Base-by-base conservation (phyloP, 163 green algal species). In the Chlamydomonas reinhardtii region DNA sequence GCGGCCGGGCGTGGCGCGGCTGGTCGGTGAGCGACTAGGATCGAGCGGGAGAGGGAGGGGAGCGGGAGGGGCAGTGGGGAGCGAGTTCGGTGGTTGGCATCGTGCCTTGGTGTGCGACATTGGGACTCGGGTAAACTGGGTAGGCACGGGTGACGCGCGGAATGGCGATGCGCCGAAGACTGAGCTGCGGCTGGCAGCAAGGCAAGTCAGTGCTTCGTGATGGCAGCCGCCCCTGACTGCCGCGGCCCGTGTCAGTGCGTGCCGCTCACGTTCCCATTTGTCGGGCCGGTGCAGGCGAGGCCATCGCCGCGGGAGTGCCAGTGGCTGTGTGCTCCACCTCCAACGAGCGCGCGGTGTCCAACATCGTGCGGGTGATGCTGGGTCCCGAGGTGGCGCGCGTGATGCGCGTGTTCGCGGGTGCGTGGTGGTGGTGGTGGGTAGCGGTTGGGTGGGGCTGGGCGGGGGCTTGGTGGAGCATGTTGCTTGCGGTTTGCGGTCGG, bases 301-400 rank as follows among this genome's bases (percentile, higher is more conserved):
- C 96, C 16, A 93, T 98, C 0, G 91, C 91, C 24, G 91, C 81
- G 1, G 96, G 95, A 29, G 93, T 99, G 25, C 94, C 94, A n/a
- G 94, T 99, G 32, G 98, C 97, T 0, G 97, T 99, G 32, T 99
- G 98, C 97, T 97, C 90, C 90, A 99, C 98, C 34, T 98, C 95
- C 48, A 99, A 99, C 85, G 98, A 99, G 92, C 93, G 96, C 14
- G 97, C 97, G 22, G 97, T 99, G 25, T 92, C 79, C 52, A 97
- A 95, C 37, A 99, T 99, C 39, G 96, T 99, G 73, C 82, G 92
- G 12, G 96, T 98, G 22, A 94, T 99, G 95, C 93, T 99, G 64
- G 95, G 95, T 0, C 82, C 91, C 2, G 83, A 97, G 43, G 90
- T 98, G 16, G 91, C 90, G n/a, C 70, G 73, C 5, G 85, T 90